Evolutionary conservation across 257 asterid species (phyloP), one percentile per base, ranked within the genome.

Genomic region (Solanum acaule): DNA sequence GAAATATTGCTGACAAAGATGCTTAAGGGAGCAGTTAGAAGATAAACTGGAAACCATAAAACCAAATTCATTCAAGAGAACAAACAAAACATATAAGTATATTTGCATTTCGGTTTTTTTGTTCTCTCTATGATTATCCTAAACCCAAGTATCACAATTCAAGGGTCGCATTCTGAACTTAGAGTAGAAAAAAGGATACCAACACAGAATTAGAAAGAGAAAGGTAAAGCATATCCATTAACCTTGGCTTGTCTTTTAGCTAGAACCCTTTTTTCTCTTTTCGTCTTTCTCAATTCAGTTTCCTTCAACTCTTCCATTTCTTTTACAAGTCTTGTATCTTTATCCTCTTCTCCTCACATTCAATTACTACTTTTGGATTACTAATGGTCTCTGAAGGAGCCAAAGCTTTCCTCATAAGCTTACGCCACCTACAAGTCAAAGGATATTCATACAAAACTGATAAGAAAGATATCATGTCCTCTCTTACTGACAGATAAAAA

Each of bases 281-380:
- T 96, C 91, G 94, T 97, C 92, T 94, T 96, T 82, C 94, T 94
- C 83, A 94, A 98, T 91, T 94, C 90, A 59, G 99, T 97, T 93
- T 93, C 87, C n/a, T 96, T 91, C 88, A 97, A 86, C 93, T 94
- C 99, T 87, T 97, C 98, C 97, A 97, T 92, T 93, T 94, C 99
- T 87, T 93, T 89, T 42, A 94, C 95, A 13, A 94, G 87, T 82
- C 76, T 91, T 89, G 93, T 95, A 56, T 96, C 98, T 92, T 93
- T 70, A 68, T 86, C 83, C 76, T 87, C 93, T 89, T 93, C 89
- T 46, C 73, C 94, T 70, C 95, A 25, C 86, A 88, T 81, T 90
- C 95, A 20, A 44, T 91, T 78, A 59, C 89, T n/a, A 88, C n/a
- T 35, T 94, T 34, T 38, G 92, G 89, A 79, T 94, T 4, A 86